Evolutionary conservation across 805 yeast genomes (phyloP).

Genomic region (Zygosaccharomyces siamensis): DNA sequence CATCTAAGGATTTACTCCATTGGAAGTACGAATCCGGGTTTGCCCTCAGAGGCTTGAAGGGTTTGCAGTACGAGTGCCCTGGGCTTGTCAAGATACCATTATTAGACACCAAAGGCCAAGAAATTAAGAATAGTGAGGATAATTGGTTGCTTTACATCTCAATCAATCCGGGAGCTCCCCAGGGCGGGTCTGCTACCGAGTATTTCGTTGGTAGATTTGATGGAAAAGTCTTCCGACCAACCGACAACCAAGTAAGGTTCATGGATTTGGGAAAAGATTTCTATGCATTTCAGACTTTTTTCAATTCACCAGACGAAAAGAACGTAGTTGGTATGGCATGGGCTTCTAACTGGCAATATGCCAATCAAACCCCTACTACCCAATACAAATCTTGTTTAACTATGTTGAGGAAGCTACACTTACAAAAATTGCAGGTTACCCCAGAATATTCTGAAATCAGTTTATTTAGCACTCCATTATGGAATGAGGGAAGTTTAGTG

Average conservation of each 20-base stretch:
- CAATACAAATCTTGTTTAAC: constrained; percentile 39
- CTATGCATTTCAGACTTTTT: constrained; percentile 39
- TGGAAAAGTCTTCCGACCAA: constrained; percentile 36
- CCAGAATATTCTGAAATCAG: constrained; percentile 20
- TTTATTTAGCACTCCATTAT: constrained; percentile 28
- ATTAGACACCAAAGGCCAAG: constrained; percentile 13
- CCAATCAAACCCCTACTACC: constrained; percentile 35
- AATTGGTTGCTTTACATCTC: constrained; percentile 40
- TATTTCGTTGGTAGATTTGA: constrained; percentile 41
- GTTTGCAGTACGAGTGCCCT: constrained; percentile 42
- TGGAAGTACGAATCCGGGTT: constrained; percentile 33
- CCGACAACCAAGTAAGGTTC: constrained; percentile 28
- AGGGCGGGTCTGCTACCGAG: constrained; percentile 39
- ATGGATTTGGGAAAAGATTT: constrained; percentile 38
- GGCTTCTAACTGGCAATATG: constrained; percentile 44
- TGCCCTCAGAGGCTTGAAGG: constrained; percentile 29
- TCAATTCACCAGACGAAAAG: constrained; percentile 25
- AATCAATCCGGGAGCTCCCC: constrained; percentile 41
- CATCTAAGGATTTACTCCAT: constrained; percentile 26
- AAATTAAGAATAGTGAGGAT: constrained; percentile 7
- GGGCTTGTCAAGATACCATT: constrained; percentile 34
- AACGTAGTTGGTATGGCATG: constrained; percentile 38
- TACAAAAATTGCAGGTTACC: constrained; percentile 27
- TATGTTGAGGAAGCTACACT: constrained; percentile 30
- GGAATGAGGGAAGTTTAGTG: constrained; percentile 7